These are phyloP conservation scores for Fusarium coffeatum DNA, from an alignment of 2,329 filamentous ascomycete species.

Conservation along the genomic window DNA sequence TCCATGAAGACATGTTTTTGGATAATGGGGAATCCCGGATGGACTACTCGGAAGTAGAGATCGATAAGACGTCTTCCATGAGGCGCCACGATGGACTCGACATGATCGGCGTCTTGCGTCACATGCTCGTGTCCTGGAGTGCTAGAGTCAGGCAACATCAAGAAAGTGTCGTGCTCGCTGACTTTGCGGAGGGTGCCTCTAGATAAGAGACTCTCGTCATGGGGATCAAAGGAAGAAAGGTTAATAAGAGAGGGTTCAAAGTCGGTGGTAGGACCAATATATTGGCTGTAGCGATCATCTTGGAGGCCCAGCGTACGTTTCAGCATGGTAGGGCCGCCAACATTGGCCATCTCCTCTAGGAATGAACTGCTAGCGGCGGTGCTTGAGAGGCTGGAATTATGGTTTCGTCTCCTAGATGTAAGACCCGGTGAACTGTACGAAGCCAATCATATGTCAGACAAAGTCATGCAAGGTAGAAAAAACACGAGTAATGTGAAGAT, in stretches of 20 bases:
- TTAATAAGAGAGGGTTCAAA: constrained; percentile 87
- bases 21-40: constrained; percentile 84
- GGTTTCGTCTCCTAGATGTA: constrained; percentile 62
- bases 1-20: constrained; percentile 84
- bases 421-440: constrained; percentile 66
- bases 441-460: constrained; percentile 63
- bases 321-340: constrained; percentile 73
- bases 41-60: constrained; percentile 83
- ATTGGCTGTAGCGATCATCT: constrained; percentile 81
- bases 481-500: constrained; percentile 38
- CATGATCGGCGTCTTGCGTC: constrained; percentile 73
- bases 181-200: constrained; percentile 78
- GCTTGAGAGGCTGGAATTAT: constrained; percentile 70
- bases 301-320: constrained; percentile 81
- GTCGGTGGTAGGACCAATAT: constrained; percentile 85
- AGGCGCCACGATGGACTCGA: constrained; percentile 80
- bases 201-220: constrained; percentile 81
- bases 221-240: constrained; percentile 81
- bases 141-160: constrained; percentile 79
- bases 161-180: constrained; percentile 81
- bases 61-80: constrained; percentile 82
- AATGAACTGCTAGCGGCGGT: constrained; percentile 71
- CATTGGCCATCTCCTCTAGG: constrained; percentile 77
- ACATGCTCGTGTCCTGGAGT: constrained; percentile 79
- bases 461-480: constrained; percentile 42